Evolutionary conservation across 2,329 filamentous ascomycete species (phyloP).

Genomic region (Colletotrichum godetiae): DNA sequence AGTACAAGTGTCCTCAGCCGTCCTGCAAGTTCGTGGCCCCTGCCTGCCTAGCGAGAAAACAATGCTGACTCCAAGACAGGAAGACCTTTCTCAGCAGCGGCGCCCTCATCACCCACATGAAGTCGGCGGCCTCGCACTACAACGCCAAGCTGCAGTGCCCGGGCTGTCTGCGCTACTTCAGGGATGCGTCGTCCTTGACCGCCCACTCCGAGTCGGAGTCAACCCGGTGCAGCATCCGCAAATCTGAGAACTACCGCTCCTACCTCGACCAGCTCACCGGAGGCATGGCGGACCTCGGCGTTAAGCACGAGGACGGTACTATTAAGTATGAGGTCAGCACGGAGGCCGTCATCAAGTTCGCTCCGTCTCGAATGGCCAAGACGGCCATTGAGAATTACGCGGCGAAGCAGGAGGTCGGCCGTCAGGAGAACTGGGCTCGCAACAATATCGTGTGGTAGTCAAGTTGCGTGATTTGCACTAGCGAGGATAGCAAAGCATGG

Average conservation of each 20-base stretch:
- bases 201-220: constrained; percentile 60
- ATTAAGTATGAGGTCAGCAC: constrained; percentile 45
- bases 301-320: constrained; percentile 47
- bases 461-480: too few species aligned
- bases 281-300: constrained; percentile 49
- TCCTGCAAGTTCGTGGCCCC: constrained; percentile 59
- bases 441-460: constrained; percentile 23
- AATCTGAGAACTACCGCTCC: constrained; percentile 50
- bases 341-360: constrained; percentile 33
- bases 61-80: constrained; percentile 43
- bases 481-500: background rate
- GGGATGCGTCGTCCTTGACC: constrained; percentile 54
- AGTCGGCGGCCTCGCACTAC: constrained; percentile 52
- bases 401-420: constrained; percentile 12
- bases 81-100: constrained; percentile 51
- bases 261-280: constrained; percentile 54
- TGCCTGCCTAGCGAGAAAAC: too few species aligned
- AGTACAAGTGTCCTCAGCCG: constrained; percentile 65
- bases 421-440: constrained; percentile 7
- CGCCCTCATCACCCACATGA: constrained; percentile 56
- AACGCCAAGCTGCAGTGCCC: constrained; percentile 54
- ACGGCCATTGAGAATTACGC: constrained; percentile 5
- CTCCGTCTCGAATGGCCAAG: constrained; percentile 1
- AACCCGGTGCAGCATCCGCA: constrained; percentile 54
- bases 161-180: constrained; percentile 55